Evolutionary conservation across 2,329 filamentous ascomycete species (phyloP).

Genomic region (Diaporthe capsici): DNA sequence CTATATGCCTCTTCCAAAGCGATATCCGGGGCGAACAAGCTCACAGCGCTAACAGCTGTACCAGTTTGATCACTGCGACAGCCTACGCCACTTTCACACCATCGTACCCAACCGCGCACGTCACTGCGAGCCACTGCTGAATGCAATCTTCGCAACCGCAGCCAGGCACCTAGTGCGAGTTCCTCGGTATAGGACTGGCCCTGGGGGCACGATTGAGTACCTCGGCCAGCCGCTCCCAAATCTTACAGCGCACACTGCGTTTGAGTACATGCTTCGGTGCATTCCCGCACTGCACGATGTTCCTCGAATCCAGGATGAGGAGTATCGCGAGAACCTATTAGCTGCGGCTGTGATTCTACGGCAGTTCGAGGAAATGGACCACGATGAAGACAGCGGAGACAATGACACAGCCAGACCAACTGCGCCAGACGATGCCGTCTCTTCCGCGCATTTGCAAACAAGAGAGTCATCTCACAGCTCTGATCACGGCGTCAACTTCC

Average conservation of each 20-base stretch:
- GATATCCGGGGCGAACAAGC: too few relatives aligned
- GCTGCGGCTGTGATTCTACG: slow-evolving; percentile 2
- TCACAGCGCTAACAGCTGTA: not conserved
- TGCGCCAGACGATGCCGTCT: not conserved
- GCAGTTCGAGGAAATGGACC: slow-evolving; percentile 7
- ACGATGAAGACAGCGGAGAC: not conserved
- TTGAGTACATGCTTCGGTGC: slow-evolving; percentile 18
- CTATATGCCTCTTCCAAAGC: too few relatives aligned
- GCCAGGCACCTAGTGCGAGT: slow-evolving; percentile 8
- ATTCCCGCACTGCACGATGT: not conserved
- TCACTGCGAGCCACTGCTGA: slow-evolving; percentile 13
- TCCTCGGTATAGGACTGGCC: not conserved
- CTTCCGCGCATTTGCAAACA: not conserved
- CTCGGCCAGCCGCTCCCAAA: not conserved
- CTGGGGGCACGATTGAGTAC: not conserved
- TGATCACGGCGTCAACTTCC: slow-evolving; percentile 12
- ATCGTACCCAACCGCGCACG: not conserved
- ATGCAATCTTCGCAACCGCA: slow-evolving; percentile 5
- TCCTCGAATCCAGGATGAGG: slow-evolving; percentile 12
- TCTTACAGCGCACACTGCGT: slow-evolving; percentile 1
- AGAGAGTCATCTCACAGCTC: slow-evolving; percentile 18
- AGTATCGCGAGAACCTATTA: not conserved
- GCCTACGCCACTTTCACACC: not conserved
- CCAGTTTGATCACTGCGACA: slow-evolving; percentile 22
- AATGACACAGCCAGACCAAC: not conserved